A percentile compares a stretch with the other conserved stretches of the same genome.
These are phyloP conservation scores for Claviceps pusilla DNA, from an alignment of 2,329 filamentous ascomycete species.

Conservation along the genomic window DNA sequence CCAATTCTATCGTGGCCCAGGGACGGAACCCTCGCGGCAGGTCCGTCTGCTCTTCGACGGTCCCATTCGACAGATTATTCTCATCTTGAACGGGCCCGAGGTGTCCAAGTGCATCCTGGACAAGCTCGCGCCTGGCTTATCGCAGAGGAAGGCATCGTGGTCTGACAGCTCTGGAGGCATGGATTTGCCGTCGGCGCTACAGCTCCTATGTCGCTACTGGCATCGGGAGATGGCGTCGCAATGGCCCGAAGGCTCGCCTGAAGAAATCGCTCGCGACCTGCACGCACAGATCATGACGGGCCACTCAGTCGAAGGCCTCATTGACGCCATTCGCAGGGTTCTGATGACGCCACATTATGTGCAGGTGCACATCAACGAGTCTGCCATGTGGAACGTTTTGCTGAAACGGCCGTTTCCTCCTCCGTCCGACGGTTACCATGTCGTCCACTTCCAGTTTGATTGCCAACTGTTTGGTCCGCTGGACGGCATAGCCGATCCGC, in stretches of 20 bases:
- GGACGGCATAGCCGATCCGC: too few relatives aligned
- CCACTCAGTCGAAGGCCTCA: conserved; percentile 14
- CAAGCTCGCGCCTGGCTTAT: too few relatives aligned
- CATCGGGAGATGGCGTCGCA: conserved; percentile 19
- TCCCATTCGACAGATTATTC: conserved; percentile 16
- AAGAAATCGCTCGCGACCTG: conserved; percentile 19
- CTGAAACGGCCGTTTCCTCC: too few relatives aligned
- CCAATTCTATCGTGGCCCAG: conserved; percentile 18
- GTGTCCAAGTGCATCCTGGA: too few relatives aligned
- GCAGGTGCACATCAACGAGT: too few relatives aligned
- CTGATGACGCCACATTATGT: too few relatives aligned
- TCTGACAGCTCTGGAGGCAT: conserved; percentile 18
- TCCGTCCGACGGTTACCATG: too few relatives aligned
- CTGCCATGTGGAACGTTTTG: too few relatives aligned
- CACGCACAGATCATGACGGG: conserved; percentile 17
- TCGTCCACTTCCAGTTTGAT: too few relatives aligned
- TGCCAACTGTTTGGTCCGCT: too few relatives aligned
- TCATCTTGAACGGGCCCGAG: too few relatives aligned
- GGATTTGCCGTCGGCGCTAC: conserved; percentile 19
- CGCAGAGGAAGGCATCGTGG: conserved; percentile 9
- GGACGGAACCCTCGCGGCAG: conserved; percentile 14
- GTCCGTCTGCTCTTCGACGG: conserved; percentile 22
- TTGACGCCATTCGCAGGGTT: conserved; percentile 3
- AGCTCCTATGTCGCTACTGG: conserved; percentile 22
- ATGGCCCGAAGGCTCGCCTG: conserved; percentile 19